Conservation (phyloP, 2,329 filamentous ascomycete genomes). For the Orbilia javanica region DNA sequence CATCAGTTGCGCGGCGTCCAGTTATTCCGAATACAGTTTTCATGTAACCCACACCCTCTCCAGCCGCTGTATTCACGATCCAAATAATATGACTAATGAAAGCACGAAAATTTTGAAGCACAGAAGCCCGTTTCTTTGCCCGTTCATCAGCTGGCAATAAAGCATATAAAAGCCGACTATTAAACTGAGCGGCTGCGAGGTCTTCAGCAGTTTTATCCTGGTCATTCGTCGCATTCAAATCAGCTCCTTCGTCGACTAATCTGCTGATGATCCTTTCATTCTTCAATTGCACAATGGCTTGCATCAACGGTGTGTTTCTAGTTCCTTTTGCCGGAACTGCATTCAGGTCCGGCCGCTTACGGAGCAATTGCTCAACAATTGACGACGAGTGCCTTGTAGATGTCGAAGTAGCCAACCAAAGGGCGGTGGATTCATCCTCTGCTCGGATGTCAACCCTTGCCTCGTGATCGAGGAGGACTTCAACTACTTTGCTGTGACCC, state of each 20-base stretch:
- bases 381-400: background rate
- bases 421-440: constrained; percentile 1
- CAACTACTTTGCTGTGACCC: constrained; percentile 59
- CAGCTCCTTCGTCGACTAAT: constrained; percentile 4
- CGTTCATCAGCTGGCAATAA: background rate
- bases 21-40: background rate
- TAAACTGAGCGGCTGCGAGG: constrained; percentile 2
- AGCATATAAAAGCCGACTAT: constrained; percentile 1
- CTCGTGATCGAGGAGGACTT: constrained; percentile 59
- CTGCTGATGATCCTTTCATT: constrained; percentile 3
- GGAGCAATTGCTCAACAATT: constrained; percentile 10
- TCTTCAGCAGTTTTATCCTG: background rate
- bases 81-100: constrained; percentile 10
- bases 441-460: constrained; percentile 12
- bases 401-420: constrained; percentile 10
- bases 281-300: constrained; percentile 1
- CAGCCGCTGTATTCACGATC: constrained; percentile 3
- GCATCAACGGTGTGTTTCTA: constrained; percentile 9
- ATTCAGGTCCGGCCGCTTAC: background rate
- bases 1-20: constrained; percentile 1
- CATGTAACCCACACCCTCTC: background rate
- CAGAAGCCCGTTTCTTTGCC: background rate
- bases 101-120: background rate
- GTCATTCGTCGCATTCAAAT: background rate
- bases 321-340: background rate